Evolutionary conservation across 129 eudicot species (phyloP).

Genomic region (Flaveria linearis): DNA sequence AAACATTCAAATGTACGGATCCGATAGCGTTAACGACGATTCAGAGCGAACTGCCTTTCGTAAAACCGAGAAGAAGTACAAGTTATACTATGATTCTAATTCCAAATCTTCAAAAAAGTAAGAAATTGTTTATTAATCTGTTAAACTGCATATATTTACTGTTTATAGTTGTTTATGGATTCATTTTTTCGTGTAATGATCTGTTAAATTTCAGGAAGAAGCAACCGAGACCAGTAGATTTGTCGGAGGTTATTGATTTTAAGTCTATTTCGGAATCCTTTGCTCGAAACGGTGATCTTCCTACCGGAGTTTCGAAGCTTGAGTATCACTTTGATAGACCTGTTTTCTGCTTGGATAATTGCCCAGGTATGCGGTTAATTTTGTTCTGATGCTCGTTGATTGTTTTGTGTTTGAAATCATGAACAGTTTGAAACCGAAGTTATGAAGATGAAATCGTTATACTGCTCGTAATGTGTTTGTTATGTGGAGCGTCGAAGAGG

Average conservation of each 20-base stretch:
- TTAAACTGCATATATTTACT: neutral
- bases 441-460: neutral
- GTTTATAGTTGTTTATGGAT: neutral
- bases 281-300: constrained; percentile 46
- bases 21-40: constrained; percentile 54
- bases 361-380: constrained; percentile 60
- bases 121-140: neutral
- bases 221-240: constrained; percentile 69
- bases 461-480: neutral
- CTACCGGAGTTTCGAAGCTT: constrained; percentile 47
- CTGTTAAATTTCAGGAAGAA: constrained; percentile 50
- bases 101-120: constrained; percentile 63
- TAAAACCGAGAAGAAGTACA: constrained; percentile 82
- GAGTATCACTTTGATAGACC: constrained; percentile 42
- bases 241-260: constrained; percentile 87
- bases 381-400: neutral
- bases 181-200: constrained; percentile 4
- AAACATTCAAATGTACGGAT: constrained; percentile 57
- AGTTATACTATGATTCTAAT: constrained; percentile 63
- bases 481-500: neutral
- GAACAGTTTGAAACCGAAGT: neutral
- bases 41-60: constrained; percentile 87
- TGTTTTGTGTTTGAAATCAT: neutral
- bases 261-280: constrained; percentile 56
- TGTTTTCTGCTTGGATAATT: constrained; percentile 59